Evolutionary conservation across 148 eudicot genomes (phyloP).

Genomic region (Hydrangea macrophylla): DNA sequence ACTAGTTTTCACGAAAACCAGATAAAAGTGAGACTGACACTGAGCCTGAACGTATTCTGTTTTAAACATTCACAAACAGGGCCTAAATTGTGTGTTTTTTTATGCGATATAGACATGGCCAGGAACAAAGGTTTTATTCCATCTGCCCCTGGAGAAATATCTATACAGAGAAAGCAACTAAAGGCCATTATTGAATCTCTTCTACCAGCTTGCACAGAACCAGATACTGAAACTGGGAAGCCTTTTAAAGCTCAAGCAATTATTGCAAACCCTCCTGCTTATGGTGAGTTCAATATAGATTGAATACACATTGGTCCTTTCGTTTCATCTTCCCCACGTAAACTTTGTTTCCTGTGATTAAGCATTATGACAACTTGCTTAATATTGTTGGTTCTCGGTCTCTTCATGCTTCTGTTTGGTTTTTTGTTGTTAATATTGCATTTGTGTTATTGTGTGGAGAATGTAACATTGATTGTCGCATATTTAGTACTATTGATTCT

Average conservation of each 20-base stretch:
- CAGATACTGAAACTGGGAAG: slow-evolving; percentile 65
- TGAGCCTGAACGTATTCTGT: no score
- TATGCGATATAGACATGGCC: slow-evolving; percentile 63
- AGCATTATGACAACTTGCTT: neutral
- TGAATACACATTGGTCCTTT: slow-evolving; percentile 2
- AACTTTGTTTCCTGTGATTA: neutral
- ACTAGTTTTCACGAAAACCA: no score
- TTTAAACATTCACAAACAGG: no score
- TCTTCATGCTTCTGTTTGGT: no score
- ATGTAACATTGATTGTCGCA: no score
- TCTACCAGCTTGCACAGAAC: slow-evolving; percentile 87
- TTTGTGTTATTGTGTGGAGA: no score
- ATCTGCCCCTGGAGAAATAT: slow-evolving; percentile 67
- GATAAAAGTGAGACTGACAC: no score
- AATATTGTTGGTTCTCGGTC: no score
- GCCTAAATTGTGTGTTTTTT: slow-evolving; percentile 9
- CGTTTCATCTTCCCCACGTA: neutral
- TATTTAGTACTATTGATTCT: no score
- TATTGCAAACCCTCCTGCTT: slow-evolving; percentile 93
- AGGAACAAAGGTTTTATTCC: slow-evolving; percentile 86
- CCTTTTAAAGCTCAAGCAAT: slow-evolving; percentile 88
- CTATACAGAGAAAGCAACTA: slow-evolving; percentile 73
- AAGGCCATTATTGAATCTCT: slow-evolving; percentile 74
- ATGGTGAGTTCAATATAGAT: slow-evolving; percentile 49
- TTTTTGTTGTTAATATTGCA: no score